Evolutionary conservation across 2,329 filamentous ascomycete species (phyloP).

Genomic region (Neopestalotiopsis sp.): DNA sequence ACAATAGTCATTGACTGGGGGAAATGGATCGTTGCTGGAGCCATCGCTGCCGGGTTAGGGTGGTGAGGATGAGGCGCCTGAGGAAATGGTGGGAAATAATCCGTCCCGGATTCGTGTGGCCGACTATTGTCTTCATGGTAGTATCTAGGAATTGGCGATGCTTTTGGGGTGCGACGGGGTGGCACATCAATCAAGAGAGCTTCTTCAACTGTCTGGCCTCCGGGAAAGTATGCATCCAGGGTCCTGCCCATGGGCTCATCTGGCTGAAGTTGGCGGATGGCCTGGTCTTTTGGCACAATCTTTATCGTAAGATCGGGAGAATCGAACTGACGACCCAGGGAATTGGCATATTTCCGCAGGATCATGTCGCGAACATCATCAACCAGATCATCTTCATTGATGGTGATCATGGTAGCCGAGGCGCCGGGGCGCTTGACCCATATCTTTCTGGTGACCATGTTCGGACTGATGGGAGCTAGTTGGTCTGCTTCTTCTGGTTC

Average conservation of each 20-base stretch:
- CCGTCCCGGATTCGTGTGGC: slow-evolving; percentile 40
- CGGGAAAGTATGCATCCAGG: slow-evolving; percentile 83
- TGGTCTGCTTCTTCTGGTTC: slow-evolving; percentile 45
- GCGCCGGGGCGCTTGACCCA: slow-evolving; percentile 91
- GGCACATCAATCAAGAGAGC: slow-evolving; percentile 91
- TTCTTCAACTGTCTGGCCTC: slow-evolving; percentile 86
- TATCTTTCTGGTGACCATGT: slow-evolving; percentile 78
- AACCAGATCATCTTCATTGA: slow-evolving; percentile 87
- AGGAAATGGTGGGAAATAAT: slow-evolving; percentile 41
- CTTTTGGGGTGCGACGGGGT: slow-evolving; percentile 74
- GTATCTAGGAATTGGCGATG: slow-evolving; percentile 65
- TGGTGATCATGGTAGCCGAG: slow-evolving; percentile 85
- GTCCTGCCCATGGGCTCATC: slow-evolving; percentile 83
- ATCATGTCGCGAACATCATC: slow-evolving; percentile 95
- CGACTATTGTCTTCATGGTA: slow-evolving; percentile 33
- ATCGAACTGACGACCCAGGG: slow-evolving; percentile 86
- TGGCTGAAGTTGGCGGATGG: slow-evolving; percentile 72
- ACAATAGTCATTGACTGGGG: slow-evolving; percentile 80
- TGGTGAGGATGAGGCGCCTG: slow-evolving; percentile 22
- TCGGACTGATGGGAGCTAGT: slow-evolving; percentile 46
- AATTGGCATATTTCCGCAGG: slow-evolving; percentile 91
- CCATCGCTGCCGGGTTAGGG: slow-evolving; percentile 31
- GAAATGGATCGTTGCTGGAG: slow-evolving; percentile 36
- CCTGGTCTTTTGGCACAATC: slow-evolving; percentile 73
- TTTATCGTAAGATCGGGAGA: slow-evolving; percentile 86